Evolutionary conservation across 192 early-diverging fungal genomes (phyloP).

Genomic region (Coemansia sp.): DNA sequence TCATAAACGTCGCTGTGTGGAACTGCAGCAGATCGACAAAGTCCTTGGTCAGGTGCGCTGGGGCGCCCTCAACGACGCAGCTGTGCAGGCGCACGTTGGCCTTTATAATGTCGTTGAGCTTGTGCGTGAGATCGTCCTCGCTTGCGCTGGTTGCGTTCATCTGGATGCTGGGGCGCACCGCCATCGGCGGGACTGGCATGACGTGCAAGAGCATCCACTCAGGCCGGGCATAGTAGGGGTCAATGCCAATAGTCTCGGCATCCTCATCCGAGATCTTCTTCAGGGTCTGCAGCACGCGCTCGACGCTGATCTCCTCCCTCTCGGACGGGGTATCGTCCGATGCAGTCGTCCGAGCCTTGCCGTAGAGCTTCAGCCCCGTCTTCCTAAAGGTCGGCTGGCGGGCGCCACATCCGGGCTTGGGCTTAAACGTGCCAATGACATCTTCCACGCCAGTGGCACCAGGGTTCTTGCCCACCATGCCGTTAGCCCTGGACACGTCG

Average conservation of each 20-base stretch:
- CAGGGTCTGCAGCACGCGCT: slow-evolving; percentile 77
- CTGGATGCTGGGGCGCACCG: slow-evolving; percentile 93
- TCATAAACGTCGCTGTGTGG: slow-evolving; percentile 96
- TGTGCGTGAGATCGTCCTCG: slow-evolving; percentile 98
- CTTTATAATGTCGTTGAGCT: slow-evolving; percentile 89
- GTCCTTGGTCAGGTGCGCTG: slow-evolving; percentile 83
- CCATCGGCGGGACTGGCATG: slow-evolving; percentile 92
- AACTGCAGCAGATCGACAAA: slow-evolving; percentile 86
- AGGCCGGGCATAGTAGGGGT: slow-evolving; percentile 86
- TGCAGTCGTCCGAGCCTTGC: slow-evolving; percentile 20
- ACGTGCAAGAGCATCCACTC: slow-evolving; percentile 98
- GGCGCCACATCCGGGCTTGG: slow-evolving; percentile 78
- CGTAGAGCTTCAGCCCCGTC: slow-evolving; percentile 69
- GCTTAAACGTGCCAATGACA: slow-evolving; percentile 53
- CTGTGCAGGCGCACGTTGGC: slow-evolving; percentile 80
- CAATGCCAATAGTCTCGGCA: slow-evolving; percentile 79
- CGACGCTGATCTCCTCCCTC: slow-evolving; percentile 64
- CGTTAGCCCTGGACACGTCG: slow-evolving; percentile 4
- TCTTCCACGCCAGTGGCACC: slow-evolving; percentile 12
- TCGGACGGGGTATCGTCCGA: slow-evolving; percentile 49
- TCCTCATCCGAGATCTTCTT: slow-evolving; percentile 86
- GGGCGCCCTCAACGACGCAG: slow-evolving; percentile 82
- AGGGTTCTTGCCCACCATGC: neutral
- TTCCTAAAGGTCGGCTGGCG: slow-evolving; percentile 80
- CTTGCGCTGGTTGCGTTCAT: slow-evolving; percentile 83